Base-by-base conservation (phyloP, 148 eudicot genomes). In the Dysphania ambrosioides region DNA sequence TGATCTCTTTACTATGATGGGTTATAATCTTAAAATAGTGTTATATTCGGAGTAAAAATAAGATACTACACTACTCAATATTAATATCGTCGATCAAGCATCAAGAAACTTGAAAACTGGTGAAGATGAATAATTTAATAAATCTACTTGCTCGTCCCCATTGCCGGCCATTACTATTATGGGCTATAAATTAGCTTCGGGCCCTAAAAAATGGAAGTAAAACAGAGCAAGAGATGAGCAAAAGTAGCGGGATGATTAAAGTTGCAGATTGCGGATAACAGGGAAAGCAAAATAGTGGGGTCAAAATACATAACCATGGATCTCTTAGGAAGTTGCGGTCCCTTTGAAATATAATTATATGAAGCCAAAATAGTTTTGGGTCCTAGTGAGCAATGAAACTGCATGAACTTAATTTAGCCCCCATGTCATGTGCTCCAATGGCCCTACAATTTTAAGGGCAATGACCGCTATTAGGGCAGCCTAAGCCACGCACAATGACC, bases 381-480 rank as follows among this genome's bases (percentile, higher is more conserved):
- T 30, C 74, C 74, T 68, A 56, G 56, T 19, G 26, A 57, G 67
- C 27, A 58, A 71, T 2, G 51, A 73, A 73, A 73, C 29, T 19
- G 13, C 34, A 70, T 68, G 53, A 68, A 24, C 31, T 38, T 10
- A 61, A 73, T 35, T 29, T 53, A 32, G 41, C 49, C 75, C 80
- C 67, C 55, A 72, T 63, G 71, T 57, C 83, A 81, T 81, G 83
- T 81, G 83, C 76, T 3, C 0, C 1, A 42, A 26, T 64, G 84
- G 51, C 42, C 84, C 84, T 81, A 81, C 83, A 72, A 72, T 42
- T 44, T 65, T 73, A 57, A 65, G 59, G 80, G 75, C 75, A 77
- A 68, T 77, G 70, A 59, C 78, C 74, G 31, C 64, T 24, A 53
- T 40, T 65, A 44, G 66, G 77, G 77, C 29, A 58, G 32, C 30